Conservation (phyloP, 768 basidiomycete species). For the Kwoniella sp. region DNA sequence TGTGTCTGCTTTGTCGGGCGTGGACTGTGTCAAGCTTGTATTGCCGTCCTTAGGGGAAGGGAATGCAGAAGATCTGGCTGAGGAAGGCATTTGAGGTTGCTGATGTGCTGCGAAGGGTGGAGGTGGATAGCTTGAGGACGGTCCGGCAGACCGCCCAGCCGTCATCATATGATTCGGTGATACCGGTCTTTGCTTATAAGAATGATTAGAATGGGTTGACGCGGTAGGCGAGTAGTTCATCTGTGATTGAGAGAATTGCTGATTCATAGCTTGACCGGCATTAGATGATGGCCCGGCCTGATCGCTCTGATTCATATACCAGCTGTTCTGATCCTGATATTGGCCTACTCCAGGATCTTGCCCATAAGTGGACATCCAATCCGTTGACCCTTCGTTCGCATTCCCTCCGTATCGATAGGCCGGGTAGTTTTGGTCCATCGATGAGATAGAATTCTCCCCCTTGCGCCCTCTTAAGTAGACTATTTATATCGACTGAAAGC, state of each 20-base stretch:
- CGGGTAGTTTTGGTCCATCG: background rate
- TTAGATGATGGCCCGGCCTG: background rate
- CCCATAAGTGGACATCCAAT: background rate
- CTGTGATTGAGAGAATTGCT: background rate
- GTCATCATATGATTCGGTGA: background rate
- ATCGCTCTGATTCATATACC: background rate
- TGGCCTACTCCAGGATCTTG: background rate
- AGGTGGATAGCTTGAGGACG: background rate
- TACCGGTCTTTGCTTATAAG: background rate
- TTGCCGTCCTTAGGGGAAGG: background rate
- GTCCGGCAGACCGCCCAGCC: background rate
- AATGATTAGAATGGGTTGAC: background rate
- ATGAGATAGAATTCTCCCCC: background rate
- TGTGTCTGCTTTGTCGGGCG: conserved; percentile 3
- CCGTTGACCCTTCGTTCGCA: background rate
- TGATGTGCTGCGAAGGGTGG: background rate
- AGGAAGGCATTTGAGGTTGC: background rate
- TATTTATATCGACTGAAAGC: background rate
- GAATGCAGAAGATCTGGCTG: background rate
- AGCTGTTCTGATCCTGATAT: background rate
- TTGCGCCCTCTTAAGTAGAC: background rate
- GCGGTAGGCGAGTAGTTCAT: background rate
- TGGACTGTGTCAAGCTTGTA: background rate
- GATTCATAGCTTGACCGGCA: background rate
- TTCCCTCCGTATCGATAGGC: background rate